Evolutionary conservation across 768 basidiomycete species (phyloP).

Genomic region (Phaeotremella fagi): DNA sequence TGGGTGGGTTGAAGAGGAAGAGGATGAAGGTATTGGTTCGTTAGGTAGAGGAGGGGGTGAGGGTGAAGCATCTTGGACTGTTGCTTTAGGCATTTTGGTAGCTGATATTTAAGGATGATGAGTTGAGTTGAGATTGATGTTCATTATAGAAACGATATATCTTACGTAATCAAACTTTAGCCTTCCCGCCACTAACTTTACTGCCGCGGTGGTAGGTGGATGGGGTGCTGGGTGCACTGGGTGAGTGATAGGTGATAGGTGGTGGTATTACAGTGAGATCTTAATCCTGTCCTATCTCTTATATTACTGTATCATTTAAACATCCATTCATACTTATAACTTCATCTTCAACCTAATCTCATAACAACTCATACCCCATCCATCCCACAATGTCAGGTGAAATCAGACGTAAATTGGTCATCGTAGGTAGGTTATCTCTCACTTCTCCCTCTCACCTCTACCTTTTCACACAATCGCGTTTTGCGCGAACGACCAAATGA

Average conservation of each 20-base stretch:
- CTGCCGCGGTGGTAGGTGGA: too few relatives aligned
- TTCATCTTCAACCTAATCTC: too few relatives aligned
- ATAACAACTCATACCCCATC: too few relatives aligned
- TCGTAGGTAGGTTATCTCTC: conserved; percentile 61
- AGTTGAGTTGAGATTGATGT: not conserved
- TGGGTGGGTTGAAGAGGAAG: not conserved
- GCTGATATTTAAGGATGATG: too few relatives aligned
- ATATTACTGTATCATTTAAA: not conserved
- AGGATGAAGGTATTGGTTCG: conserved; percentile 2
- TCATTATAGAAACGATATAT: too few relatives aligned
- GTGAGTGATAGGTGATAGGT: too few relatives aligned
- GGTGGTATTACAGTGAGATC: too few relatives aligned
- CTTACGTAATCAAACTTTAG: too few relatives aligned
- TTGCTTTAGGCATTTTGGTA: too few relatives aligned
- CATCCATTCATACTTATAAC: not conserved
- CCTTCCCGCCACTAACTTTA: too few relatives aligned
- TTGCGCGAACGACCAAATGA: not conserved
- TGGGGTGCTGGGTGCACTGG: too few relatives aligned
- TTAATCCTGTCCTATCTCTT: too few relatives aligned
- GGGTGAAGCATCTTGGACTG: conserved; percentile 17
- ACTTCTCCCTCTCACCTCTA: not conserved
- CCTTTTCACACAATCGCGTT: not conserved
- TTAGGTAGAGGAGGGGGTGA: conserved; percentile 21
- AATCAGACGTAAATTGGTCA: conserved; percentile 97
- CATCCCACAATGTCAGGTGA: conserved; percentile 66